These are phyloP conservation scores for Cicer cuneatum DNA, from an alignment of 306 rosid genomes.

Conservation along the genomic window DNA sequence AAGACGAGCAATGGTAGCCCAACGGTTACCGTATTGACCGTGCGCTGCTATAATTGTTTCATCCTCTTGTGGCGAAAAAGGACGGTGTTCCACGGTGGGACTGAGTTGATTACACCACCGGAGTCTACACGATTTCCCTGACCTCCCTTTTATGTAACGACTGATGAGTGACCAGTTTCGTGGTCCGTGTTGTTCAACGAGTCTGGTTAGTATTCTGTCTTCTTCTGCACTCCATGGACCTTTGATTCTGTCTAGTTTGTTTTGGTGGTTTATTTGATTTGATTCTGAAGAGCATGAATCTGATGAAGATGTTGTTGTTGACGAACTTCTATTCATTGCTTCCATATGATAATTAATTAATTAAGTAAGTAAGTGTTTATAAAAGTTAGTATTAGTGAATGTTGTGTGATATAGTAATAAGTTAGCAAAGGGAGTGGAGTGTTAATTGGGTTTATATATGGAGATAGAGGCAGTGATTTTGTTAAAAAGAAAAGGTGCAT, in stretches of 20 bases:
- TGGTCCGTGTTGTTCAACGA: constrained; percentile 81
- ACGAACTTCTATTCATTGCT: constrained; percentile 54
- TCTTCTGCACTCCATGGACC: constrained; percentile 99
- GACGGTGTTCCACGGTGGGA: constrained; percentile 84
- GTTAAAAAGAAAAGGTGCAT: constrained; percentile 43
- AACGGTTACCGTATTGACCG: constrained; percentile 77
- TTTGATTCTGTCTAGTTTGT: constrained; percentile 62
- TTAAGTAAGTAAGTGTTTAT: neutral
- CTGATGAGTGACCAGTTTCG: constrained; percentile 93
- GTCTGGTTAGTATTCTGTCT: constrained; percentile 77
- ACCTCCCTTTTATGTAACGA: constrained; percentile 81
- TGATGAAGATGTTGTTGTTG: constrained; percentile 62
- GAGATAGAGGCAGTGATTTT: constrained; percentile 26
- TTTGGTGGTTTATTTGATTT: neutral
- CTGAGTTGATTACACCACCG: constrained; percentile 98
- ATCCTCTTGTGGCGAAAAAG: constrained; percentile 82
- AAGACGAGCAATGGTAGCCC: constrained; percentile 95
- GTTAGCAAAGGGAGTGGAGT: neutral
- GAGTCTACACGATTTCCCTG: constrained; percentile 92
- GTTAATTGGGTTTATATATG: constrained; percentile 41
- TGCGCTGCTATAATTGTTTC: constrained; percentile 79
- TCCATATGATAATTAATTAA: constrained; percentile 10
- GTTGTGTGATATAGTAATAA: neutral
- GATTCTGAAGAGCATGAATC: constrained; percentile 76
- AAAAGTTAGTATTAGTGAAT: neutral